Evolutionary conservation across 495 filamentous ascomycete genomes (phyloP), one percentile per base, ranked within the genome.

Genomic region (Hypomontagnella monticulosa): DNA sequence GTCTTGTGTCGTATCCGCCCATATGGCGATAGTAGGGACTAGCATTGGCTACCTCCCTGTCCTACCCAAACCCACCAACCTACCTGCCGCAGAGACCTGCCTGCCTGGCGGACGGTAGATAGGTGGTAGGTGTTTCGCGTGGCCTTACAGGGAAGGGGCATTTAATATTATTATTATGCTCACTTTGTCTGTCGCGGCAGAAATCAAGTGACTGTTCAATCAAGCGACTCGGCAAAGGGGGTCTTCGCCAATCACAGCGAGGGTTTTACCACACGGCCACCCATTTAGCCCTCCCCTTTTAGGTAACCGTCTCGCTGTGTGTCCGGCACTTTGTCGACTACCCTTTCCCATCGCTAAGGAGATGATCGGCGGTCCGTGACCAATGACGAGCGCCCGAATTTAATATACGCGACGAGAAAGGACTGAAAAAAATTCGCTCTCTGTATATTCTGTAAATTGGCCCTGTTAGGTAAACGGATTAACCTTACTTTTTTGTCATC

Each of bases 261-360:
- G 18, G n/a, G 34, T 41, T 61, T 40, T 16, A 34, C 51, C 37
- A 49, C 32, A n/a, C 23, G 23, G 3, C 23, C 23, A 27, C n/a
- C 53, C 50, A 68, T 68, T 68, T 63, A 68, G 53, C 66, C 66
- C 60, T 49, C 14, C 50, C 64, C 37, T 48, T 59, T 63, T 46
- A 42, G 65, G 63, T 7, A 56, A 49, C 23, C 42, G 43, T 40
- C 57, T 67, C 12, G 57, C 52, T 46, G 38, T 34, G 57, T 33
- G 42, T 46, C 60, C 66, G 66, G 66, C 66, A 69, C 60, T 69
- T 69, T 38, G 49, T 69, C 48, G 41, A 69, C 55, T 46, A 69
- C 66, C 66, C 66, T 69, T 69, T 69, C 66, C 66, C 66, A 69
- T 69, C 66, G 66, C 66, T 52, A 60, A 63, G 55, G 60, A 11